Evolutionary conservation across 2,329 filamentous ascomycete genomes (phyloP).

Genomic region (Diaporthe aspalathi): DNA sequence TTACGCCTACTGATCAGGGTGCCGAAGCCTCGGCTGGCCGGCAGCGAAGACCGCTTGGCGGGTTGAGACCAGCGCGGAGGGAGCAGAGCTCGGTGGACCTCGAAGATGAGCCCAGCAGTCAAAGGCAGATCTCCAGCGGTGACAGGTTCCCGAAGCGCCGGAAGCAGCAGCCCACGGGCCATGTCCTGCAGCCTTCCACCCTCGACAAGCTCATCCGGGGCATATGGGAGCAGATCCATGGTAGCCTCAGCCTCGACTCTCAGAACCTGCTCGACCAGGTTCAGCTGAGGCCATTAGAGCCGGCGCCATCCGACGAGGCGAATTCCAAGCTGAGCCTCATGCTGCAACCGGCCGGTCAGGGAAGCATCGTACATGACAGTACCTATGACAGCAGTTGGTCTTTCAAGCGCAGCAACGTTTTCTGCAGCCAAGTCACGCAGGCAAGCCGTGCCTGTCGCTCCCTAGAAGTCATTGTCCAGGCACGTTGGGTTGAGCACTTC

Average conservation of each 20-base stretch:
- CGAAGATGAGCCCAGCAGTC: slow-evolving; percentile 3
- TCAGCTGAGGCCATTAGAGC: slow-evolving; percentile 35
- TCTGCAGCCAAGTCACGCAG: slow-evolving; percentile 49
- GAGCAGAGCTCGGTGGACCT: neutral
- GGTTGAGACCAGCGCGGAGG: slow-evolving; percentile 5
- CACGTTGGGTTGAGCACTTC: slow-evolving; percentile 67
- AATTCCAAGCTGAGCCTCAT: slow-evolving; percentile 19
- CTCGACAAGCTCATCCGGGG: slow-evolving; percentile 48
- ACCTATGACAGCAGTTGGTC: slow-evolving; percentile 35
- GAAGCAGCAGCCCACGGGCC: slow-evolving; percentile 22
- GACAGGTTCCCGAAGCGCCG: slow-evolving; percentile 26
- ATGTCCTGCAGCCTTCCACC: slow-evolving; percentile 39
- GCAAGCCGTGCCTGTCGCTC: slow-evolving; percentile 65
- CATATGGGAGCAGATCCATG: slow-evolving; percentile 51
- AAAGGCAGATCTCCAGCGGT: slow-evolving; percentile 19
- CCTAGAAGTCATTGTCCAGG: slow-evolving; percentile 69
- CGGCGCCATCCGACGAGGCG: neutral
- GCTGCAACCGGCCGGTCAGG: slow-evolving; percentile 10
- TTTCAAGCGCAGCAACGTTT: slow-evolving; percentile 48
- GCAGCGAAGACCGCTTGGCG: slow-evolving; percentile 10
- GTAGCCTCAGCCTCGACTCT: slow-evolving; percentile 46
- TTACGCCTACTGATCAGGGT: neutral
- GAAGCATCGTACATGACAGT: slow-evolving; percentile 18
- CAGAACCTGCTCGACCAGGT: slow-evolving; percentile 46
- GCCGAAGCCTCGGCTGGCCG: slow-evolving; percentile 1